Evolutionary conservation across 2,329 filamentous ascomycete species (phyloP).

Genomic region (Hymenoscyphus albidus): DNA sequence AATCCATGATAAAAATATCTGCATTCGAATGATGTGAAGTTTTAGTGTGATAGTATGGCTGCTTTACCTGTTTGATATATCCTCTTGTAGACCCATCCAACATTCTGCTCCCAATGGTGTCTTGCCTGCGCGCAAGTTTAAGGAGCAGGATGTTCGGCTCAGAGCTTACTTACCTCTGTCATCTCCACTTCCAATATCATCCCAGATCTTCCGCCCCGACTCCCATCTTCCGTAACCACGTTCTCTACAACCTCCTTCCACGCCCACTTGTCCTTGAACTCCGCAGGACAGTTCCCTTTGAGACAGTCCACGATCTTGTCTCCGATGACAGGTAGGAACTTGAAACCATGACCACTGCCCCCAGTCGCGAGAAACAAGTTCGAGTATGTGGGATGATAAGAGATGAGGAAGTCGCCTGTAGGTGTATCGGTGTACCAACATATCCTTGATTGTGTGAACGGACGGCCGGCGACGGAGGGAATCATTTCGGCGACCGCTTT

Average conservation of each 20-base stretch:
- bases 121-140: neutral
- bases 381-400: slow-evolving; percentile 47
- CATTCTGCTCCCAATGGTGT: neutral
- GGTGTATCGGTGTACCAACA: slow-evolving; percentile 67
- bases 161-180: slow-evolving; percentile 20
- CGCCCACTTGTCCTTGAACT: slow-evolving; percentile 50
- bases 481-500: slow-evolving; percentile 41
- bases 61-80: neutral
- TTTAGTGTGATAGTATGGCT: no score
- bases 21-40: neutral
- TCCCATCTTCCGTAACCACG: slow-evolving; percentile 33
- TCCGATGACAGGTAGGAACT: slow-evolving; percentile 47
- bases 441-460: slow-evolving; percentile 49
- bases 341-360: slow-evolving; percentile 48
- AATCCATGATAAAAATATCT: slow-evolving; percentile 13
- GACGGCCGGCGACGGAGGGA: slow-evolving; percentile 48
- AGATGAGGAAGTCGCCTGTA: slow-evolving; percentile 58
- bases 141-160: neutral
- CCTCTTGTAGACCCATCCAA: neutral
- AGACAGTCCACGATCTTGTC: slow-evolving; percentile 42
- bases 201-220: slow-evolving; percentile 28
- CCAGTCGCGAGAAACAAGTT: slow-evolving; percentile 48
- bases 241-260: slow-evolving; percentile 41
- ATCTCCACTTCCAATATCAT: slow-evolving; percentile 29
- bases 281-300: slow-evolving; percentile 36